These are phyloP conservation scores for Pontederia crassipes DNA, from an alignment of 176 grass and related monocot genomes.

Conservation along the genomic window DNA sequence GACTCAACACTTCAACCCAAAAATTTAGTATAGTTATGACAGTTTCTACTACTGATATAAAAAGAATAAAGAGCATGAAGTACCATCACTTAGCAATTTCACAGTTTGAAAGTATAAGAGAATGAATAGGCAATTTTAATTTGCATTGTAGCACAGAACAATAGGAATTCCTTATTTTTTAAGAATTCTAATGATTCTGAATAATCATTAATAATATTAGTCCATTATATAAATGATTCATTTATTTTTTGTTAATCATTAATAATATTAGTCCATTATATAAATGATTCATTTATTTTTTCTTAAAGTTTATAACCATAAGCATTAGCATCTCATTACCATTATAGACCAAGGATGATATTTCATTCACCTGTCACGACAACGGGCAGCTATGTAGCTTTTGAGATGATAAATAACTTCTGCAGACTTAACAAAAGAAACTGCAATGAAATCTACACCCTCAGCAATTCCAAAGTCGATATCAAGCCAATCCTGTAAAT, in stretches of 20 bases:
- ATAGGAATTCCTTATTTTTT: too few relatives aligned
- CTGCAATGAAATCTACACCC: conserved; percentile 95
- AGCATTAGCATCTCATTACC: neutral
- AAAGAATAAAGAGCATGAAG: too few relatives aligned
- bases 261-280: neutral
- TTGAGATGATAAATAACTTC: conserved; percentile 94
- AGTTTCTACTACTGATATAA: too few relatives aligned
- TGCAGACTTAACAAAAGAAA: conserved; percentile 96
- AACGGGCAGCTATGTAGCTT: conserved; percentile 90
- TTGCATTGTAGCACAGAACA: too few relatives aligned
- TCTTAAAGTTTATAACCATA: neutral
- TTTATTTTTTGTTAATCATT: too few relatives aligned
- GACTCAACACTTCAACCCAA: too few relatives aligned
- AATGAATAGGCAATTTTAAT: too few relatives aligned
- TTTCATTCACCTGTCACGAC: conserved; percentile 45
- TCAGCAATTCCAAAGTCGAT: conserved; percentile 96
- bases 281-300: neutral
- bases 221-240: neutral
- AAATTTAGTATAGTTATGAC: too few relatives aligned
- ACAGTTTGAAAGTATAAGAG: too few relatives aligned
- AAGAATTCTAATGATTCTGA: too few relatives aligned
- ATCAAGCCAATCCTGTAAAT: conserved; percentile 94
- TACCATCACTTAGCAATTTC: too few relatives aligned
- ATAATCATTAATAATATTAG: too few relatives aligned
- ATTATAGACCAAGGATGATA: neutral